Conservation (phyloP, 2,329 filamentous ascomycete species). For the Chrysoporthe deuterocubensis region DNA sequence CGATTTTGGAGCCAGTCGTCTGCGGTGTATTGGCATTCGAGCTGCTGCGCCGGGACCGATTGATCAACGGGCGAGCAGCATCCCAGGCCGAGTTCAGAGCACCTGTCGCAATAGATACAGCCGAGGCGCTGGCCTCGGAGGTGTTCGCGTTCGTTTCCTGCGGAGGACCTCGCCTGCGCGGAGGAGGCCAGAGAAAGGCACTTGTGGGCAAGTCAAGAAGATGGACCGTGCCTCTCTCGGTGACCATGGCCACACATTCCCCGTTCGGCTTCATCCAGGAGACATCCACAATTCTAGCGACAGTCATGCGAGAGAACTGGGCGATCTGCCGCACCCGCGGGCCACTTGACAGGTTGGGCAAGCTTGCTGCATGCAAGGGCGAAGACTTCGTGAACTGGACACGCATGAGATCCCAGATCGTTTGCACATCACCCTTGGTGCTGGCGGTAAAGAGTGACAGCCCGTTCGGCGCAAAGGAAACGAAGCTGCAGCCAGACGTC, state of each 20-base stretch:
- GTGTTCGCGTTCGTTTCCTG: conserved; percentile 51
- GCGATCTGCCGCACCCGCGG: conserved; percentile 80
- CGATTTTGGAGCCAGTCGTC: conserved; percentile 50
- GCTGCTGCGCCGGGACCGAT: conserved; percentile 57
- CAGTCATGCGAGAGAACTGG: conserved; percentile 88
- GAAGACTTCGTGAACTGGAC: conserved; percentile 67
- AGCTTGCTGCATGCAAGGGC: conserved; percentile 55
- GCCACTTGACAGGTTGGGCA: conserved; percentile 49
- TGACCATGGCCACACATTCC: conserved; percentile 85
- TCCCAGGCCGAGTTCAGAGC: conserved; percentile 72
- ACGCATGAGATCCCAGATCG: conserved; percentile 78
- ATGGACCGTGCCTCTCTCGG: conserved; percentile 93
- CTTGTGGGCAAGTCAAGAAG: conserved; percentile 83
- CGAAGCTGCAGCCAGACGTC: conserved; percentile 76
- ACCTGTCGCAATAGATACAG: conserved; percentile 72
- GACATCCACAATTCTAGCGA: conserved; percentile 87
- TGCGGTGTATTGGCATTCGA: conserved; percentile 42
- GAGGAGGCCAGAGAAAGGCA: conserved; percentile 87
- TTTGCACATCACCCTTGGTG: conserved; percentile 81
- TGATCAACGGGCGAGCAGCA: conserved; percentile 65
- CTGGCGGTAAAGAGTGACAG: conserved; percentile 78
- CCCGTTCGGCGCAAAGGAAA: conserved; percentile 77
- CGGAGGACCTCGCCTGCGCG: conserved; percentile 53
- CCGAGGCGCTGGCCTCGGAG: conserved; percentile 55
- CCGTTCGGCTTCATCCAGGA: conserved; percentile 83